phyloP scores from a whole-genome alignment of 495 filamentous ascomycete species.

The Eremomyces bilateralis region DNA sequence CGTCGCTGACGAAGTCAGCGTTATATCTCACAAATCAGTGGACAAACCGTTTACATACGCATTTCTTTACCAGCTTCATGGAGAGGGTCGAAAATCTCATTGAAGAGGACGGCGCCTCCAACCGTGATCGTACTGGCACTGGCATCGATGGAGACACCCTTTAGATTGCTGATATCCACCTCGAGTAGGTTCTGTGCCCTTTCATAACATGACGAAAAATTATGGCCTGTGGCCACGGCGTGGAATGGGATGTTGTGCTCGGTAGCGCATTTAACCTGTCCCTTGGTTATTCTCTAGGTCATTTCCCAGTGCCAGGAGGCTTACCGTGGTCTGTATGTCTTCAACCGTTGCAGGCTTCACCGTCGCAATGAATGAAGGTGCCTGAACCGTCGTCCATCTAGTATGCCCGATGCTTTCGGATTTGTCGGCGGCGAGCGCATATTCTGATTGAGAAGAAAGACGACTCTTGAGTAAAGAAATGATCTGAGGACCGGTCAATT shows the following conservation, averaged over 20 bases:
- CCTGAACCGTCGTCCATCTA: not conserved
- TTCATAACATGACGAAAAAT: not conserved
- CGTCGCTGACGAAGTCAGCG: conserved; percentile 36
- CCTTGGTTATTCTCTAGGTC: not conserved
- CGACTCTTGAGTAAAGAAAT: not conserved
- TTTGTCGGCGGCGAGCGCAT: not conserved
- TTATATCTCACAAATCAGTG: conserved; percentile 25
- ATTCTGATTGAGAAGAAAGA: not conserved
- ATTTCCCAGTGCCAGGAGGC: not conserved
- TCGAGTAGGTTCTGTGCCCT: not conserved
- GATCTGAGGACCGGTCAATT: not conserved
- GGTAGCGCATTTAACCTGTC: not conserved
- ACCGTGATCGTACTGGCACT: conserved; percentile 23
- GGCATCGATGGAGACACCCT: conserved; percentile 24
- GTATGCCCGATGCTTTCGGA: not conserved
- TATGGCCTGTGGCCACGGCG: not conserved
- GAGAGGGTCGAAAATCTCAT: conserved; percentile 26
- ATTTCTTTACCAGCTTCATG: conserved; percentile 18
- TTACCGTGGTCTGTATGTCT: not conserved
- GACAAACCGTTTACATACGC: not conserved
- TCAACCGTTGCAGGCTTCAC: not conserved
- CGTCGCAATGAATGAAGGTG: not conserved
- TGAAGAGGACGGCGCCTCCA: conserved; percentile 32
- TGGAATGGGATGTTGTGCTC: not conserved
- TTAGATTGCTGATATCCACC: conserved; percentile 32